Base-by-base conservation (phyloP, 352 stramenopile genomes). In the Thraustochytrium sp. region DNA sequence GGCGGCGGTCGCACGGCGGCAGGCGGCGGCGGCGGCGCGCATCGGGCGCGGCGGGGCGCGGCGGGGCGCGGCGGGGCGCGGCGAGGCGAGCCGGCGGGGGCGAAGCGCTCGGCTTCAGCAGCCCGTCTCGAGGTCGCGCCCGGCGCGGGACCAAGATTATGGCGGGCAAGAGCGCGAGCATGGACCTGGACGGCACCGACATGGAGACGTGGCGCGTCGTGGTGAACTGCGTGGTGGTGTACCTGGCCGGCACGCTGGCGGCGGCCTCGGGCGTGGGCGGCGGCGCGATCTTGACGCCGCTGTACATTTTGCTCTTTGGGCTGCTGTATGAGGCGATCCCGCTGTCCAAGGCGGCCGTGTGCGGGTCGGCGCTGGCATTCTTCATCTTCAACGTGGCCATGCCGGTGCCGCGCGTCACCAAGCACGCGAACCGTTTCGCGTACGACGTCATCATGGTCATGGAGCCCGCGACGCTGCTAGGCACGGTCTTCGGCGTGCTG, bases 371-470 rank as follows among this genome's bases (percentile, higher is more conserved):
- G 42, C 34, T 84, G 18, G 75, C 49, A n/a, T 84, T 84, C 75
- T 84, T 82, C 61, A 21, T 84, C 38, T 62, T 82, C 18, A 65
- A 80, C 46, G 29, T 80, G 16, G 34, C 53, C 23, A 80, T 23
- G 23, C 75, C 75, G 13, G 55, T 84, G 31, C 75, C 75, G 31
- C 54, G 55, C 21, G 48, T 23, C 18, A 85, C 44, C 26, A 61
- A 85, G 63, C 75, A 84, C 36, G 34, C 75, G n/a, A 82, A 84
- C 44, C 38, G 55, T 8, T 84, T 84, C 48, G 75, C 75, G 11
- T 84, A 80, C 63, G 75, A 84, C 44, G 75, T 82, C 16, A 82
- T 84, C 8, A 84, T 84, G 75, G 63, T 84, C 21, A 84, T 84
- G 75, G 75, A 84, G 49, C 75, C 75, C 29, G 75, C 75, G 5